phyloP scores from a whole-genome alignment of 176 grass and related monocot genomes.

The Rhynchospora tenuis region DNA sequence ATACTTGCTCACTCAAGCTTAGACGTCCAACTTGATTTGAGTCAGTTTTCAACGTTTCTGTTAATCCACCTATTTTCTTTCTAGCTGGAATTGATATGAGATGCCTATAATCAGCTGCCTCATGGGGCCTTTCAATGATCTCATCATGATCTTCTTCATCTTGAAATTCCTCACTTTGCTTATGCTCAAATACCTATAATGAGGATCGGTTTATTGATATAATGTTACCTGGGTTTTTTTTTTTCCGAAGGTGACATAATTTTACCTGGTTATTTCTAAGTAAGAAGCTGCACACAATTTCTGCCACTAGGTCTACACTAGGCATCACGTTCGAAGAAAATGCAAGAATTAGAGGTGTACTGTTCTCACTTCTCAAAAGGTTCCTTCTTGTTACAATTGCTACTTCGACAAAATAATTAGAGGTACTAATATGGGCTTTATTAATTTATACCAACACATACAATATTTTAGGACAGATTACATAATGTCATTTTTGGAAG shows the following conservation, averaged over 20 bases:
- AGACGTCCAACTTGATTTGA: slow-evolving; percentile 37
- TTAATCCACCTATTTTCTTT: slow-evolving; percentile 56
- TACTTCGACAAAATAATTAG: neutral
- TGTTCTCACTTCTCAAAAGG: neutral
- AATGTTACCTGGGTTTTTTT: too few species aligned
- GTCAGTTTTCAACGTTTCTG: slow-evolving; percentile 42
- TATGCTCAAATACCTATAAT: slow-evolving; percentile 21
- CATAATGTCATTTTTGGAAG: neutral
- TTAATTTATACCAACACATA: neutral
- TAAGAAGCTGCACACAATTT: neutral
- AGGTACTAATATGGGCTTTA: neutral
- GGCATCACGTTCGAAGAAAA: neutral
- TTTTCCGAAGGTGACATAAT: too few species aligned
- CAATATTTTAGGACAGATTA: neutral
- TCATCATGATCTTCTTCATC: slow-evolving; percentile 43
- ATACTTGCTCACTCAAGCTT: slow-evolving; percentile 65
- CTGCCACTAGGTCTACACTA: neutral
- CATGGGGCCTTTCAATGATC: slow-evolving; percentile 28
- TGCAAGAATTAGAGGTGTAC: neutral
- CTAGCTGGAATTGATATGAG: slow-evolving; percentile 59
- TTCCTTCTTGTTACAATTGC: neutral
- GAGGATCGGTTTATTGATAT: neutral
- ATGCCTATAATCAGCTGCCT: slow-evolving; percentile 37
- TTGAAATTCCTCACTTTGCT: slow-evolving; percentile 11
- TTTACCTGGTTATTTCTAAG: neutral